Conservation (phyloP, 306 rosid species). For the Dryas alaskensis region DNA sequence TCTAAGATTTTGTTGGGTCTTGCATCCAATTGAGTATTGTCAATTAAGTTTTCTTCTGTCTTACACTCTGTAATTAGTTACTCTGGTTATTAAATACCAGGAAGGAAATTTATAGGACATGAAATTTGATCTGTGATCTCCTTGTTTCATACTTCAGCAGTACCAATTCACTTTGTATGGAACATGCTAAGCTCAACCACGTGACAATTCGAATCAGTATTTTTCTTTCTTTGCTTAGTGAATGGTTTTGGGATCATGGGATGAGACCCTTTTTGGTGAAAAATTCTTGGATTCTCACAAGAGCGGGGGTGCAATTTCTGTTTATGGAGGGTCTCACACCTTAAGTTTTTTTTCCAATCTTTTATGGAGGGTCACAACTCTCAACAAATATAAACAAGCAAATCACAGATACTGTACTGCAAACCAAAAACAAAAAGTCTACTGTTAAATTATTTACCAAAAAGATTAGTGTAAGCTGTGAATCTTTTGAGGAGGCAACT, state of each 20-base stretch:
- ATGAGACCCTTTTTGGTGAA: not conserved
- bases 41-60: not conserved
- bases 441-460: slow-evolving; percentile 1
- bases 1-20: slow-evolving; percentile 5
- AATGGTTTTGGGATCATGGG: too few relatives aligned
- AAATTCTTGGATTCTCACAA: not conserved
- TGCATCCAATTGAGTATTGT: not conserved
- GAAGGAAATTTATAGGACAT: not conserved
- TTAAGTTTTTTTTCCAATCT: too few relatives aligned
- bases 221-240: too few relatives aligned
- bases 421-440: not conserved
- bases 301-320: too few relatives aligned
- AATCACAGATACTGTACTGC: not conserved
- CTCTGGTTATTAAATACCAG: not conserved
- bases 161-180: too few relatives aligned
- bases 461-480: not conserved
- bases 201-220: too few relatives aligned
- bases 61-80: not conserved
- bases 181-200: too few relatives aligned
- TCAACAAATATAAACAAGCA: slow-evolving; percentile 10
- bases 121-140: not conserved
- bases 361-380: not conserved
- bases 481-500: not conserved
- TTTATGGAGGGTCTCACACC: too few relatives aligned
- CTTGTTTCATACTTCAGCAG: not conserved